phyloP scores from a whole-genome alignment of 73 alveolate genomes.

The Paramecium biaurelia region DNA sequence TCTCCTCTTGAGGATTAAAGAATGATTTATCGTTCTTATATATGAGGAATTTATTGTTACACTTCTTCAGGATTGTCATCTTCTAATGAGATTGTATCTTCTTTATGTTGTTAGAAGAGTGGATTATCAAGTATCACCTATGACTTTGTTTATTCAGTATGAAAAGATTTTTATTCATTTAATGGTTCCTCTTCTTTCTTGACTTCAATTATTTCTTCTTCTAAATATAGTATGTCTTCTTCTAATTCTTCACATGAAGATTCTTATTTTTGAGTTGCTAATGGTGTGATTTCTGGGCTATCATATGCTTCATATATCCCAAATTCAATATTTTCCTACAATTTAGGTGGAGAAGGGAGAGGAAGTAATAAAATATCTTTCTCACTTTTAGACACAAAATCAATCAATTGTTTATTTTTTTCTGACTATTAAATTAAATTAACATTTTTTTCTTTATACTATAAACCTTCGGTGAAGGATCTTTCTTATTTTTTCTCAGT shows the following conservation, averaged over 20 bases:
- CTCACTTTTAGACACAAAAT: not conserved
- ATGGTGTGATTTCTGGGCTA: not conserved
- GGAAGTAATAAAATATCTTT: not conserved
- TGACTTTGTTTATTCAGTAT: not conserved
- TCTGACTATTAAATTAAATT: not conserved
- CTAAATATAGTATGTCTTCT: not conserved
- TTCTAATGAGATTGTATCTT: not conserved
- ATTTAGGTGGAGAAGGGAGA: not conserved
- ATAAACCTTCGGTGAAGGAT: not conserved
- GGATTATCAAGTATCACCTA: not conserved
- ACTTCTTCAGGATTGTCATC: not conserved
- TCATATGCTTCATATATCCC: not conserved
- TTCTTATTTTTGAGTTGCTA: not conserved
- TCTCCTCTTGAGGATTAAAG: conserved; percentile 41
- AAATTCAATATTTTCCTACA: not conserved
- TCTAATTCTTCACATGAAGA: not conserved
- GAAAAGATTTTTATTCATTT: not conserved
- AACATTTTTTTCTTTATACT: not conserved
- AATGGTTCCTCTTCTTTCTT: not conserved
- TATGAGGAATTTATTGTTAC: not conserved
- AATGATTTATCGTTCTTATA: not conserved
- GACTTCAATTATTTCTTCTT: not conserved
- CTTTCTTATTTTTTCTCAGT: not conserved
- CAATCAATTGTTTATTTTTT: not conserved
- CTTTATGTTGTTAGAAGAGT: not conserved